A percentile compares a stretch with the other conserved stretches of the same genome.
Conservation (phyloP, 1,284 basidiomycete species). For the Leccinum solheimii region DNA sequence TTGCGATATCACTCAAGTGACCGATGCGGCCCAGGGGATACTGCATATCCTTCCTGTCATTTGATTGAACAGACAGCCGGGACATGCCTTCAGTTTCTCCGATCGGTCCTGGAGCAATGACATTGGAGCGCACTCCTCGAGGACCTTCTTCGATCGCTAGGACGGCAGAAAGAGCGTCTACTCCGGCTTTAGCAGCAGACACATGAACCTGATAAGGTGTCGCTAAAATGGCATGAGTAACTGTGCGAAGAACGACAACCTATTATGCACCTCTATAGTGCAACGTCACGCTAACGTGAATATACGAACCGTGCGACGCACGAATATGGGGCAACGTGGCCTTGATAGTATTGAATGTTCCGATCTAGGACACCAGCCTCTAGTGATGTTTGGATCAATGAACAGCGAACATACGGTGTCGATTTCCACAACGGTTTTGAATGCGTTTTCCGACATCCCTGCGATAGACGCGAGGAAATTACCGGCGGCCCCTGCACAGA, state of each 20-base stretch:
- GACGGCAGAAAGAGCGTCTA: conserved; percentile 85
- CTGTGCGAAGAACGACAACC: conserved; percentile 1
- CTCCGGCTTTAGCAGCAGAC: conserved; percentile 91
- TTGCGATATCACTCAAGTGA: conserved; percentile 74
- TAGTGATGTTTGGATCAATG: neutral
- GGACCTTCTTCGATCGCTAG: conserved; percentile 94
- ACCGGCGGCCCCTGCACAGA: neutral
- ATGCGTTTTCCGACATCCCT: neutral
- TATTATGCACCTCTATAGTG: conserved; percentile 73
- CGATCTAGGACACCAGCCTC: conserved; percentile 53
- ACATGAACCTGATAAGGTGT: conserved; percentile 93
- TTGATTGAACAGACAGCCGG: conserved; percentile 45
- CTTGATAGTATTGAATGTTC: conserved; percentile 94
- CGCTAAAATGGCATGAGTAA: conserved; percentile 40
- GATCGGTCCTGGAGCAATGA: conserved; percentile 89
- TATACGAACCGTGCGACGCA: conserved; percentile 76
- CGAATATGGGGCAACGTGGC: conserved; percentile 80
- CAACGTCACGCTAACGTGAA: conserved; percentile 90
- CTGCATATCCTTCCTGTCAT: neutral
- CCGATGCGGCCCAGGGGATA: conserved; percentile 70
- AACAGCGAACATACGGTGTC: conserved; percentile 64
- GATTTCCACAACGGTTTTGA: conserved; percentile 87
- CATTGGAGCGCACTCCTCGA: conserved; percentile 90
- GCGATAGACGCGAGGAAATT: conserved; percentile 1
- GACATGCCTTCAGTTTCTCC: conserved; percentile 80